Base-by-base conservation (phyloP, 148 eudicot species). In the Rhododendron williamsianum region DNA sequence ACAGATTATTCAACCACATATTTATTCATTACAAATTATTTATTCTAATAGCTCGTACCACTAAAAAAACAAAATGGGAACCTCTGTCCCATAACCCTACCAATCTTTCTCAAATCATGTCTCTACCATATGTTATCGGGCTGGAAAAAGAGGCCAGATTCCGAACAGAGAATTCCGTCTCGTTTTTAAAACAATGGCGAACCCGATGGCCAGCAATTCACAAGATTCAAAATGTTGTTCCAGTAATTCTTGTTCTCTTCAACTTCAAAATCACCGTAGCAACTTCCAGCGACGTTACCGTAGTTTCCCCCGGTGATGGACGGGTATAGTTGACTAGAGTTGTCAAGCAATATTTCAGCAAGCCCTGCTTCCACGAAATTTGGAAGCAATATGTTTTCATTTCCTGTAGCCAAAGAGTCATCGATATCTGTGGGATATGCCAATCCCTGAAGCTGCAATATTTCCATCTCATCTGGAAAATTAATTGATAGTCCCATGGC, bases 191-290 rank as follows among this genome's bases (percentile, higher is more conserved):
- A 25, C 41, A 67, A 15, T 1, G 58, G 71, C 7, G 19, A 69
- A 27, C 25, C 46, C 3, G 43, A 23, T 30, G 85, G 56, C 10
- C 13, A 15, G 8, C 60, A 69, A 41, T 69, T 69, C 60, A 30
- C 78, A 45, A 83, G 2, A 30, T 69, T 67, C 78, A 83, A 18
- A 25, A 71, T 48, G 43, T 19, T 27, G 18, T 46, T 69, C 78
- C 85, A 83, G 46, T 83, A 83, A 30, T 46, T 67, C 25, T 46
- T 69, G 78, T 69, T 69, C 43, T 46, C 85, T 48, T 83, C 78
- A 3, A 45, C 84, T 46, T 83, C 78, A 3, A 67, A 27, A 36
- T 67, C 6, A 6, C n/a, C 77, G 35, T 15, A 6, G 41, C 56
- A 82, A 15, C 38, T 65, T 71, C 27, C 78, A 4, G 43, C 11